Base-by-base conservation (phyloP, 2,329 filamentous ascomycete species). In the Penicillium sp. region DNA sequence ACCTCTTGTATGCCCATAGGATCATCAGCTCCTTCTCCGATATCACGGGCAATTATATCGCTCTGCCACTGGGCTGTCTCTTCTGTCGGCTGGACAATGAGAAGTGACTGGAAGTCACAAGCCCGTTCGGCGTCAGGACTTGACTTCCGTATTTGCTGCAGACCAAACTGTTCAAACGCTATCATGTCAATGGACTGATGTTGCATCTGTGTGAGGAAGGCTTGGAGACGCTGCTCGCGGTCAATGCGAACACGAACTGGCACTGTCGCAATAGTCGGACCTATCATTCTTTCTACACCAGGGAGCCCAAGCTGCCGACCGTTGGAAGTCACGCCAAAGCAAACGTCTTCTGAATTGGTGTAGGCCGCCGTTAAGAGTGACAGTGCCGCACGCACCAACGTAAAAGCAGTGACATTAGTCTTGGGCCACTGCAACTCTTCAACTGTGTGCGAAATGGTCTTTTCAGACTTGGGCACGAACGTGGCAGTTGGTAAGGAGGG, bases 251-350 rank as follows among this genome's bases (percentile, higher is more conserved):
- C 45, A 14, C 45, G 45, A 23, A 47, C 35, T 6, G 45, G 45
- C 13, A 47, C 26, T 29, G 45, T 47, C 9, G 45, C 45, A 18
- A 38, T 27, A 7, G 45, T 47, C 19, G 45, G 45, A 3, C 45
- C 45, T 19, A 34, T 14, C 1, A 47, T 47, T 11, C 23, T 27
- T 23, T 47, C 45, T 32, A 77, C 72, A 3, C 71, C 74, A 3
- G 68, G 59, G 2, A 78, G 52, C 2, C 72, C 62, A 41, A 72
- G 69, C 2, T 73, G 72, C 27, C 76, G 74, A 9, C 76, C 76
- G 4, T 74, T 75, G 11, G 78, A 65, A 0, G 74, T 76, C 57
- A 75, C 72, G 4, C 75, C 76, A 46, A 78, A 77, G 5, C 76
- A 61, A 13, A 78, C 69, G 50, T 78, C 74, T 13, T 70, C 54